Evolutionary conservation across 129 eudicot species (phyloP).

Genomic region (Smallanthus sonchifolius): DNA sequence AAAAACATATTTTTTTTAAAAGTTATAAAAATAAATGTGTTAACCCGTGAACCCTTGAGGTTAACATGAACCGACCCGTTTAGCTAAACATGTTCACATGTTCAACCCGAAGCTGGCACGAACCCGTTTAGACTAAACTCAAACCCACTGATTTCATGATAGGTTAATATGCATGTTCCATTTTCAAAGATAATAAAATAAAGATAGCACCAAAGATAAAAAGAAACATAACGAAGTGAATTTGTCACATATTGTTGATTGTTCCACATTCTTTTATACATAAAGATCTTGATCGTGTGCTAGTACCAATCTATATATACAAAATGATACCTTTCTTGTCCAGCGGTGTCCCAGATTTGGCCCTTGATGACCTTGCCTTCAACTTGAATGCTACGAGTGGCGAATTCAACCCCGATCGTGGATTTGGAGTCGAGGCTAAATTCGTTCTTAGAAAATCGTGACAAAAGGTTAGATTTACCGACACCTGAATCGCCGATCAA

Average conservation of each 20-base stretch:
- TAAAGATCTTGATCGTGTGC: not conserved
- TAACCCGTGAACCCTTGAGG: too few relatives aligned
- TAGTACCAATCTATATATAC: not conserved
- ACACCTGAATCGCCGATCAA: not conserved
- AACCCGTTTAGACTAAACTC: too few relatives aligned
- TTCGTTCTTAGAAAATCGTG: conserved; percentile 2
- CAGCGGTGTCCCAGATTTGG: not conserved
- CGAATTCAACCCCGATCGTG: conserved; percentile 2
- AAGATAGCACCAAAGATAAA: too few relatives aligned
- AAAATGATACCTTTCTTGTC: not conserved
- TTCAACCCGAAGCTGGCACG: too few relatives aligned
- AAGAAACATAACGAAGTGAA: too few relatives aligned
- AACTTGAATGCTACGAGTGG: conserved; percentile 5
- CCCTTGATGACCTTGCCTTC: not conserved
- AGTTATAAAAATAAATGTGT: too few relatives aligned
- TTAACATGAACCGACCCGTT: too few relatives aligned
- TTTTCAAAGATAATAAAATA: too few relatives aligned
- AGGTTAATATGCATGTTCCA: too few relatives aligned
- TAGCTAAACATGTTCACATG: too few relatives aligned
- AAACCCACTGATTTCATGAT: too few relatives aligned
- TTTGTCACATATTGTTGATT: not conserved
- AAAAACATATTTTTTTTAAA: too few relatives aligned
- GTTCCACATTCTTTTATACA: not conserved
- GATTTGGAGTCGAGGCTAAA: conserved; percentile 2
- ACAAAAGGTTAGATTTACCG: conserved; percentile 2